phyloP scores from a whole-genome alignment of 495 filamentous ascomycete genomes.

The Penicillium coprophilum region DNA sequence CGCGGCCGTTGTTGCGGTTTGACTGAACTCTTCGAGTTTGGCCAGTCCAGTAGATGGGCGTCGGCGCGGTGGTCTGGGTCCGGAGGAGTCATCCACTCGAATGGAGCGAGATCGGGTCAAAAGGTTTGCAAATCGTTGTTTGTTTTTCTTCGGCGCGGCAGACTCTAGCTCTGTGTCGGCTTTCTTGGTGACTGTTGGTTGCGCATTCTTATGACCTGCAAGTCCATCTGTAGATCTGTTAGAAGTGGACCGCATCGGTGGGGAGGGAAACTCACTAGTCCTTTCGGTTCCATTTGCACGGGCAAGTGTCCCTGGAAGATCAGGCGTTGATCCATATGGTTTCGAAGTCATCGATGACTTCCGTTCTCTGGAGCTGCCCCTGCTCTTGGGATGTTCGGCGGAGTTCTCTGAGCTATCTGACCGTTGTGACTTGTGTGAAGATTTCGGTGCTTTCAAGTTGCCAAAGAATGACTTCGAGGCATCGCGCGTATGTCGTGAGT shows the following conservation, averaged over 20 bases:
- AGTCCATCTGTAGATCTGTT: conserved; percentile 22
- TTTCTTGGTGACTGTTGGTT: conserved; percentile 29
- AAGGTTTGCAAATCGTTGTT: conserved; percentile 55
- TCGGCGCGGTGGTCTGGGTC: conserved; percentile 34
- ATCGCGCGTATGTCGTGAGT: conserved; percentile 52
- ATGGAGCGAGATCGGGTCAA: conserved; percentile 69
- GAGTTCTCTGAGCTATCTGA: conserved; percentile 45
- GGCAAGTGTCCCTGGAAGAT: conserved; percentile 37
- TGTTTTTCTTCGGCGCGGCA: conserved; percentile 40
- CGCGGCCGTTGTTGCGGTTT: conserved; percentile 27
- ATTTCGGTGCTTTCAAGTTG: conserved; percentile 55
- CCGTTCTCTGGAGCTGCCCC: conserved; percentile 46
- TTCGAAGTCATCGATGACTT: conserved; percentile 34
- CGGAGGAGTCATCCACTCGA: conserved; percentile 50
- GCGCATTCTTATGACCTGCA: conserved; percentile 26
- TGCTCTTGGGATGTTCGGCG: conserved; percentile 43
- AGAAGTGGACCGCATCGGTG: not conserved
- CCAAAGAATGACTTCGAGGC: conserved; percentile 57
- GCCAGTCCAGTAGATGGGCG: conserved; percentile 47
- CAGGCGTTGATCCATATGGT: conserved; percentile 44
- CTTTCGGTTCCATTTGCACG: conserved; percentile 33
- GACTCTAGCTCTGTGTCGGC: conserved; percentile 33
- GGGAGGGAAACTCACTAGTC: conserved; percentile 25
- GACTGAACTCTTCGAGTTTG: conserved; percentile 41
- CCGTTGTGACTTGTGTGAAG: conserved; percentile 45